Evolutionary conservation across 2,329 filamentous ascomycete genomes (phyloP).

Genomic region (Fusarium euwallaceae): DNA sequence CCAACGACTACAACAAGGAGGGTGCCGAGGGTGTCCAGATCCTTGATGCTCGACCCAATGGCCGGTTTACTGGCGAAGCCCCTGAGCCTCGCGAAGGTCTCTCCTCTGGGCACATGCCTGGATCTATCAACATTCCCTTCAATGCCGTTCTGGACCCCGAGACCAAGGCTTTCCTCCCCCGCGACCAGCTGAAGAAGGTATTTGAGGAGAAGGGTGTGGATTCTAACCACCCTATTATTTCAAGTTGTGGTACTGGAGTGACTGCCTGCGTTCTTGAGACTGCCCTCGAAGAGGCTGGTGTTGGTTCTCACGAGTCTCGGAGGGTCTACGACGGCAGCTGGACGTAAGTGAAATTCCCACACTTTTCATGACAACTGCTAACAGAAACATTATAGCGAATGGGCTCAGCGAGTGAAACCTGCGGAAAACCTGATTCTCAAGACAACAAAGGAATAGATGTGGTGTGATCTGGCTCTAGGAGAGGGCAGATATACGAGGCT

Average conservation of each 20-base stretch:
- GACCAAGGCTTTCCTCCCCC: constrained; percentile 83
- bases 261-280: constrained; percentile 93
- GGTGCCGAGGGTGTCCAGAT: constrained; percentile 88
- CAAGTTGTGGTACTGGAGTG: constrained; percentile 92
- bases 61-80: constrained; percentile 84
- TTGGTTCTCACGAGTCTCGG: constrained; percentile 74
- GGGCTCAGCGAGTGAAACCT: constrained; percentile 74
- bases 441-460: constrained; percentile 50
- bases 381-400: constrained; percentile 65
- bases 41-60: constrained; percentile 84
- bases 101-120: constrained; percentile 91
- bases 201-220: constrained; percentile 87
- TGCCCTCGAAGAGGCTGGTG: constrained; percentile 83
- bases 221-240: constrained; percentile 83
- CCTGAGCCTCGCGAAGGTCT: constrained; percentile 90
- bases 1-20: constrained; percentile 82
- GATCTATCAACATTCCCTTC: constrained; percentile 86
- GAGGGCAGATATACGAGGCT: constrained; percentile 35
- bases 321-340: constrained; percentile 96
- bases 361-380: constrained; percentile 12
- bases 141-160: constrained; percentile 82
- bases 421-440: constrained; percentile 74
- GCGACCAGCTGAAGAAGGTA: constrained; percentile 78
- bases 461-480: constrained; percentile 21
- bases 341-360: constrained; percentile 77